Percentiles rank a stretch among this genome's conserved stretches.
Evolutionary conservation across 495 filamentous ascomycete genomes (phyloP).

Genomic region (Trichoderma virens): DNA sequence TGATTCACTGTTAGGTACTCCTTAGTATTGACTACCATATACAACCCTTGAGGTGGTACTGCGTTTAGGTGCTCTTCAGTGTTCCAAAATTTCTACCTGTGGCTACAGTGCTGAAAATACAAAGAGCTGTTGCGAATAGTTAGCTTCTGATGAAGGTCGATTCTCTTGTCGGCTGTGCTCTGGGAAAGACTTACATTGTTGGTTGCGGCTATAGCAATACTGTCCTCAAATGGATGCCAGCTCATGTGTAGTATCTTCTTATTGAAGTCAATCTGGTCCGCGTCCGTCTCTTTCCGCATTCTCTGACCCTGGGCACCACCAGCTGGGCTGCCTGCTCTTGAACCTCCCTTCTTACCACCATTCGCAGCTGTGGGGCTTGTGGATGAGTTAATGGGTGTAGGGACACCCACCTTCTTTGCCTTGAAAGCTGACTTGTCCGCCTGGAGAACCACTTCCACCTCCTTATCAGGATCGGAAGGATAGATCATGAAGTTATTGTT

Average conservation of each 20-base stretch:
- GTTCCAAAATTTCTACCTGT: neutral
- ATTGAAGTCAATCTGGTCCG: constrained; percentile 99
- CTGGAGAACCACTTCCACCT: constrained; percentile 94
- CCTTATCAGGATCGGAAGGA: constrained; percentile 88
- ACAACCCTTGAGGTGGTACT: neutral
- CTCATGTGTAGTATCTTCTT: constrained; percentile 99
- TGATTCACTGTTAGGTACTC: neutral
- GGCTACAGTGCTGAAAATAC: constrained; percentile 91
- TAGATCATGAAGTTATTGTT: constrained; percentile 99
- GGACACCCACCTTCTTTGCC: constrained; percentile 97
- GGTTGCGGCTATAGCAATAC: constrained; percentile 97
- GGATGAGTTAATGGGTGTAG: constrained; percentile 86
- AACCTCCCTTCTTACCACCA: constrained; percentile 74
- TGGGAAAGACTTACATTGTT: constrained; percentile 74
- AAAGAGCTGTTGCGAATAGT: constrained; percentile 61
- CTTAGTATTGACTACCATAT: neutral
- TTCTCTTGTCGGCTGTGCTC: neutral
- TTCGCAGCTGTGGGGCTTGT: constrained; percentile 60
- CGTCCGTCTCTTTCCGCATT: constrained; percentile 98
- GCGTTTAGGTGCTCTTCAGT: neutral
- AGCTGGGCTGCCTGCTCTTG: constrained; percentile 83
- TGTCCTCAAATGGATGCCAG: constrained; percentile 99
- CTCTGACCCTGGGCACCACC: constrained; percentile 75
- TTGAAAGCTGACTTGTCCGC: constrained; percentile 99
- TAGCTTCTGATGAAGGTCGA: neutral